Base-by-base conservation (phyloP, 179 eudicot genomes). In the Beta macrorhiza region DNA sequence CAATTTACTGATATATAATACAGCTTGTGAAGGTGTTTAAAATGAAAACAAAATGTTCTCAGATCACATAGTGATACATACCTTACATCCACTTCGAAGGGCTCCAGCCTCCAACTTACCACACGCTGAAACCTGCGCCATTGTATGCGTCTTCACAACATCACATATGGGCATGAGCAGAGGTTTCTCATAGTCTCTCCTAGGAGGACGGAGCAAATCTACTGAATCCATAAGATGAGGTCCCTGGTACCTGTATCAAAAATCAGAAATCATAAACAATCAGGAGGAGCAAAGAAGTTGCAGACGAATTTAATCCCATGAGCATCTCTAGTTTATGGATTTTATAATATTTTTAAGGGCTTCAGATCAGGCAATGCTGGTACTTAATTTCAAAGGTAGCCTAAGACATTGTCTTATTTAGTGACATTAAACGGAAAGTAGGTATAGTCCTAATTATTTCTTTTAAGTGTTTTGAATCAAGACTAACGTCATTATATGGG, bases 31-130 rank as follows among this genome's bases (percentile, higher is more conserved):
- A 78, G 62, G 53, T 32, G 22, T 51, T 44, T 22, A 57, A 58
- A 15, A 37, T 37, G 42, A 37, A 37, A n/a, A 4, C 20, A 49
- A 29, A 8, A 73, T 73, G 49, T 63, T 74, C 79, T 76, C 68
- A 57, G 61, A 82, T 73, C 67, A 55, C 70, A 25, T 59, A 82
- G 13, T 51, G 11, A 74, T 29, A 70, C 67, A 70, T 87, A 94
- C 99, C 97, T 91, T 94, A 72, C 79, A 83, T 84, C 98, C 99
- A 83, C 80, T 83, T 80, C 89, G 89, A 85, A 96, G 89, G 13
- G 98, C 99, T 67, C 99, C 99, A 72, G 92, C 88, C 87, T 94
- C 99, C 89, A 96, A 69, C 81, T 96, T 96, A 72, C 99, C 99
- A 87, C 92, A 88, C 63, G 88, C 93, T 32, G 95, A 88, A 74